Base-by-base conservation (phyloP, 2,329 filamentous ascomycete genomes). In the Exutisphaerella laricina region DNA sequence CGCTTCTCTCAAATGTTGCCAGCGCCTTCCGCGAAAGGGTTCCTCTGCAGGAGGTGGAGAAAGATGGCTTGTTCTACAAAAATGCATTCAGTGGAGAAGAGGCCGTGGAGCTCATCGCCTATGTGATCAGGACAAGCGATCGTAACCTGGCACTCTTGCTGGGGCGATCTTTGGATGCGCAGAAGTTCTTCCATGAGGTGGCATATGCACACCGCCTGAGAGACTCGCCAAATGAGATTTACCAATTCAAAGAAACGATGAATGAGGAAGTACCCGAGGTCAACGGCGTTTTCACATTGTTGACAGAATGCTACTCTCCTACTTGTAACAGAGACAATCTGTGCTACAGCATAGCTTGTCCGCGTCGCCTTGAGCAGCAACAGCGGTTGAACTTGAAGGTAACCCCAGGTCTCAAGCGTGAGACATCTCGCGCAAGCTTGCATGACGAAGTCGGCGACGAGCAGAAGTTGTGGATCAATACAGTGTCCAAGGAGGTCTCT, bases 401-500 rank as follows among this genome's bases (percentile, higher is more conserved):
- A 49, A 87, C 90, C 55, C 88, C 88, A 21, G 89, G 89, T 46
- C 72, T 98, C 56, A 87, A 85, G 64, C 72, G 80, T 23, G 79
- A 82, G 53, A 77, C 82, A 42, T 84, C 81, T 4, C 75, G 79
- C 54, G 74, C 73, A 61, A 92, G 80, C 69, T 67, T 86, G 59
- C 89, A 94, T 59, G 88, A 94, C 56, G 87, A 92, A 50, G 72
- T 65, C 30, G 20, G 33, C 14, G 88, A 96, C 60, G 89, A 97
- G 64, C 92, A 97, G 70, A 97, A 97, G 66, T 77, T 98, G 26
- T 98, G 92, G 92, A 98, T 98, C 67, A 97, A 97, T 65, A 95
- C 89, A 10, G 92, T 98, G 25, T 87, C 89, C 1, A 92, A 95
- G 65, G 92, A 97, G 64, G 74, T 98, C 44, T 88, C 89, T 1